Evolutionary conservation across 2,329 filamentous ascomycete genomes (phyloP), one percentile per base, ranked within the genome.

Genomic region (Fusarium mundagurra): DNA sequence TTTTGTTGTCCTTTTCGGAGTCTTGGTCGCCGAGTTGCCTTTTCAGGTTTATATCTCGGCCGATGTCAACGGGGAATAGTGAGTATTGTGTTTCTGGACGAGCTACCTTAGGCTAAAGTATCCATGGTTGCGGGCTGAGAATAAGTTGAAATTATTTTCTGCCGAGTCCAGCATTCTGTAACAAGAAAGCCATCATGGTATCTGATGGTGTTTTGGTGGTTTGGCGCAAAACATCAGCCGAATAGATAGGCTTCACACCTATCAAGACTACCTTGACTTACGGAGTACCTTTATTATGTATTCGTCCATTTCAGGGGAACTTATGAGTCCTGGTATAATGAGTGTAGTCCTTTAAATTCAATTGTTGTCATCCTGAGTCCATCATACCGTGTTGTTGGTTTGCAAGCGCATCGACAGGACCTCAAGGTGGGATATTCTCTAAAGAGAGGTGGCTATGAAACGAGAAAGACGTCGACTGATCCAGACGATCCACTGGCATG

Each of bases 1-100:
- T 68, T 39, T 77, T 69, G 76, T 60, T 79, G 74, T 76, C 77
- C 77, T 78, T 74, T 72, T 78, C 77, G 77, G 77, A 79, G 61
- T 72, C 69, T 76, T 74, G 54, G 33, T 57, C 64, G 71, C 77
- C 77, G 77, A 55, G 59, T 79, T 79, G 72, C 77, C 73, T 61
- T 60, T 78, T 74, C 65, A 69, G 74, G 59, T 47, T 61, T 58
- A 41, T n/a, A 65, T 64, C 45, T 66, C 60, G 58, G 59, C 29
- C 44, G 38, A 44, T 33, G 33, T 70, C 24, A 62, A 66, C 60
- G 14, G 36, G 47, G 39, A 55, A 44, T 60, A 36, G 67, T 54
- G 36, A 54, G 24, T 36, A 39, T 31, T n/a, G 20, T 29, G 33
- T 34, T 20, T n/a, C 33, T 60, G 8, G 31, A 54, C 16, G 47